phyloP scores from a whole-genome alignment of 2,329 filamentous ascomycete species.

The Aspergillus pseudoviridinutans region DNA sequence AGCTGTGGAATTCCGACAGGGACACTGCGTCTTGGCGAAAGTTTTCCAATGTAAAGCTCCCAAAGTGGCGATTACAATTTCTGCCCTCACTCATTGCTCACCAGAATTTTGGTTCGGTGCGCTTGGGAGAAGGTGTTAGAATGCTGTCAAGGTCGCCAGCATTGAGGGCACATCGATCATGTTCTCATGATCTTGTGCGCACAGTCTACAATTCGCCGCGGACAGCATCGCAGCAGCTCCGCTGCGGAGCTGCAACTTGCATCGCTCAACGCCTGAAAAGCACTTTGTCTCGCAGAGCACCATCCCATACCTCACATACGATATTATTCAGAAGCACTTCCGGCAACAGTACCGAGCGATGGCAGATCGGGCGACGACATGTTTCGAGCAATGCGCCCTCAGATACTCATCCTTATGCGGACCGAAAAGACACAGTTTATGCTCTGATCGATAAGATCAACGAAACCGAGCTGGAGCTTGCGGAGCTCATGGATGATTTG shows the following conservation, averaged over 20 bases:
- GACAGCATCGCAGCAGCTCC: constrained; percentile 20
- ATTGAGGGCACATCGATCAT: constrained; percentile 25
- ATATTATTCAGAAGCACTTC: not conserved
- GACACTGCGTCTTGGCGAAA: constrained; percentile 22
- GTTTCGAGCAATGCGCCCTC: constrained; percentile 19
- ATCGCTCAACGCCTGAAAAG: constrained; percentile 15
- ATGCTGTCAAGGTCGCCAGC: constrained; percentile 36
- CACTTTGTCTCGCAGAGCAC: constrained; percentile 8
- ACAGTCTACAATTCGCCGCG: constrained; percentile 16
- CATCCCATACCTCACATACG: constrained; percentile 1
- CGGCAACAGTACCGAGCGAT: not conserved
- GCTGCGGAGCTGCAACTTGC: constrained; percentile 20
- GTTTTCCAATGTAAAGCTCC: constrained; percentile 23
- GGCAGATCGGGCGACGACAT: constrained; percentile 16
- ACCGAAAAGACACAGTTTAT: constrained; percentile 30
- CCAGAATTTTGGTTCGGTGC: constrained; percentile 3
- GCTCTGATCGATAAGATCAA: constrained; percentile 36
- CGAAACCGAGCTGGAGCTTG: constrained; percentile 31
- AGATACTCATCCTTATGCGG: constrained; percentile 12
- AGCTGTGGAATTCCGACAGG: constrained; percentile 20
- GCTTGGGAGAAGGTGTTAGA: constrained; percentile 14
- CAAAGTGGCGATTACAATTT: constrained; percentile 15
- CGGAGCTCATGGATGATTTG: constrained; percentile 32
- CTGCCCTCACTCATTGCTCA: constrained; percentile 1
- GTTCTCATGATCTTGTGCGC: constrained; percentile 25